Conservation (phyloP, 2,329 filamentous ascomycete genomes). For the Karstenula rhodostoma region DNA sequence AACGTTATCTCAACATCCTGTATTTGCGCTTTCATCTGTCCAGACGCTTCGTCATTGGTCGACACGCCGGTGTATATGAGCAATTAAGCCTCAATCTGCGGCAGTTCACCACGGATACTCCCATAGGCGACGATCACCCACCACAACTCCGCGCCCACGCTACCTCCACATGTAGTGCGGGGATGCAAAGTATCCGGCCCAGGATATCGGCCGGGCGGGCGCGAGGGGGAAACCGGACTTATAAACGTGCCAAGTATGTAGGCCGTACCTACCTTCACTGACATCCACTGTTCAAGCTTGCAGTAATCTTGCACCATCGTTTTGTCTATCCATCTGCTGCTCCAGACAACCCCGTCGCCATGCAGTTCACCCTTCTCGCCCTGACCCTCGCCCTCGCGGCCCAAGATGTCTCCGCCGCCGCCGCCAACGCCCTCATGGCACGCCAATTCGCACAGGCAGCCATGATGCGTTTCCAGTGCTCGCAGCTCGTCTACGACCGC, state of each 20-base stretch:
- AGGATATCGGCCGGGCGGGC: conserved; percentile 14
- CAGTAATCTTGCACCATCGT: neutral
- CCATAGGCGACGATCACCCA: conserved; percentile 21
- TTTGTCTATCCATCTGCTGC: neutral
- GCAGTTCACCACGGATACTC: conserved; percentile 23
- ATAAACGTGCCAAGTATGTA: conserved; percentile 1
- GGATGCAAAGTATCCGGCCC: conserved; percentile 1
- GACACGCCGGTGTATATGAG: conserved; percentile 18
- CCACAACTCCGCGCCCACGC: conserved; percentile 11
- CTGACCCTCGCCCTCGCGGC: conserved; percentile 27
- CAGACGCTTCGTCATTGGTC: conserved; percentile 19
- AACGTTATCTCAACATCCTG: neutral
- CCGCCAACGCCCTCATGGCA: conserved; percentile 28
- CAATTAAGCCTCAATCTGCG: conserved; percentile 32
- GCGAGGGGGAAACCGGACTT: neutral
- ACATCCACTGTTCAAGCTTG: neutral
- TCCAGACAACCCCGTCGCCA: neutral
- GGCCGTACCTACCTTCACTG: neutral
- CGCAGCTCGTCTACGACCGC: conserved; percentile 29
- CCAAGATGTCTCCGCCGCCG: conserved; percentile 27
- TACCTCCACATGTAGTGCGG: conserved; percentile 15
- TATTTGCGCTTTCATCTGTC: conserved; percentile 7
- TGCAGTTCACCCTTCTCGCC: conserved; percentile 31
- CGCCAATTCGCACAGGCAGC: conserved; percentile 35
- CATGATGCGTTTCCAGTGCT: conserved; percentile 38